Evolutionary conservation across 2,329 filamentous ascomycete genomes (phyloP).

Genomic region (Penicillium aurantiogriseum): DNA sequence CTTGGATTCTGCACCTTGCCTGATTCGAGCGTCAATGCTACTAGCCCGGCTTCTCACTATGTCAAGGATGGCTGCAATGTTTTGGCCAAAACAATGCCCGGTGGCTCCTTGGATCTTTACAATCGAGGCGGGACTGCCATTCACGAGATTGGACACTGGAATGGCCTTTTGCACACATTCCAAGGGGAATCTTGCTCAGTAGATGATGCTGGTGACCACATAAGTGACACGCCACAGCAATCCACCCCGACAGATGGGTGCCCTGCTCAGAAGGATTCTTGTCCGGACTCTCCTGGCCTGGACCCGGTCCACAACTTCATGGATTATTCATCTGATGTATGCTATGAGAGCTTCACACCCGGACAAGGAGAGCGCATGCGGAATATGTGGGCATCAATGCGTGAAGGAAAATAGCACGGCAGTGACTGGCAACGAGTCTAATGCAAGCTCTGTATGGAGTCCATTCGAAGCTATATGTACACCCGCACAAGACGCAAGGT

Average conservation of each 20-base stretch:
- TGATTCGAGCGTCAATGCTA: constrained; percentile 40
- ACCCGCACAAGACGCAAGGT: background rate
- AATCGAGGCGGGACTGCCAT: constrained; percentile 47
- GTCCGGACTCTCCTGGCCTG: constrained; percentile 44
- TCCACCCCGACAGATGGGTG: constrained; percentile 60
- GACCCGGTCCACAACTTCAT: constrained; percentile 61
- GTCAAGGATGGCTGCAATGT: constrained; percentile 57
- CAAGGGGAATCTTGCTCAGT: constrained; percentile 39
- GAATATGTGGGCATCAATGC: constrained; percentile 50
- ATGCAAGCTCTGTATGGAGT: background rate
- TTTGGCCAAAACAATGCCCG: constrained; percentile 57
- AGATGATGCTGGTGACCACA: constrained; percentile 42
- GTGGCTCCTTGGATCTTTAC: constrained; percentile 50
- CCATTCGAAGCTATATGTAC: background rate
- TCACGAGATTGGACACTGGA: constrained; percentile 51
- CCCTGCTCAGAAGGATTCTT: constrained; percentile 52
- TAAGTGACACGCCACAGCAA: constrained; percentile 47
- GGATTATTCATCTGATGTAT: constrained; percentile 58
- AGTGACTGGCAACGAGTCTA: background rate
- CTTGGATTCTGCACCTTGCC: constrained; percentile 57
- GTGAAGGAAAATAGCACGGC: constrained; percentile 32
- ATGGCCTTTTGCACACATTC: constrained; percentile 48
- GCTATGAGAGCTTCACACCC: constrained; percentile 54
- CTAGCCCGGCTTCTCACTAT: constrained; percentile 43
- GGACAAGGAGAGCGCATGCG: constrained; percentile 53